Conservation (phyloP, 2,329 filamentous ascomycete genomes). For the Orbilia javanica region DNA sequence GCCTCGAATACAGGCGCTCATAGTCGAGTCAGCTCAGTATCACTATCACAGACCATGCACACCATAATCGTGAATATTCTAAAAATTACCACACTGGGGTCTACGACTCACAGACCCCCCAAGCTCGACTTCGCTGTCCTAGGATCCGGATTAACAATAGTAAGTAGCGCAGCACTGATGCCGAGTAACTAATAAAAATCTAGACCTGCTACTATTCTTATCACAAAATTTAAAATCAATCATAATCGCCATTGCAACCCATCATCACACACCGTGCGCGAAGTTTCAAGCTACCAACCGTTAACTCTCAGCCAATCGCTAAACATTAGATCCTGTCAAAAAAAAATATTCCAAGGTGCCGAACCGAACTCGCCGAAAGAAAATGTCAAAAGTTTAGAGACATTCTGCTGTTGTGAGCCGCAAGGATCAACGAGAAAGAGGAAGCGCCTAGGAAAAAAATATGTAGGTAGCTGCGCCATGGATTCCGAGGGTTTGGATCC, state of each 20-base stretch:
- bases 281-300: neutral
- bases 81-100: constrained; percentile 31
- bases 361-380: constrained; percentile 4
- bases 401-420: neutral
- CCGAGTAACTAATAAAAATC: neutral
- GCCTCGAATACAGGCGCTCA: neutral
- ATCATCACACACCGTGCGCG: neutral
- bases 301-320: constrained; percentile 16
- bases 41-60: constrained; percentile 7
- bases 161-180: neutral
- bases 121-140: neutral
- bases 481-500: neutral
- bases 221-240: neutral
- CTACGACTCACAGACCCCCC: neutral
- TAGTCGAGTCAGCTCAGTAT: neutral
- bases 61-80: constrained; percentile 18
- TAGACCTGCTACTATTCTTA: constrained; percentile 32
- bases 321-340: constrained; percentile 34
- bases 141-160: neutral
- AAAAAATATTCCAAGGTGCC: neutral
- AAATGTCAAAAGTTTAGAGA: neutral
- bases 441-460: neutral
- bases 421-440: neutral
- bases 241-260: neutral
- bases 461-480: neutral